A percentile compares a stretch with the other conserved stretches of the same genome.
These are phyloP conservation scores for Prunus campanulata DNA, from an alignment of 306 rosid genomes.

Conservation along the genomic window DNA sequence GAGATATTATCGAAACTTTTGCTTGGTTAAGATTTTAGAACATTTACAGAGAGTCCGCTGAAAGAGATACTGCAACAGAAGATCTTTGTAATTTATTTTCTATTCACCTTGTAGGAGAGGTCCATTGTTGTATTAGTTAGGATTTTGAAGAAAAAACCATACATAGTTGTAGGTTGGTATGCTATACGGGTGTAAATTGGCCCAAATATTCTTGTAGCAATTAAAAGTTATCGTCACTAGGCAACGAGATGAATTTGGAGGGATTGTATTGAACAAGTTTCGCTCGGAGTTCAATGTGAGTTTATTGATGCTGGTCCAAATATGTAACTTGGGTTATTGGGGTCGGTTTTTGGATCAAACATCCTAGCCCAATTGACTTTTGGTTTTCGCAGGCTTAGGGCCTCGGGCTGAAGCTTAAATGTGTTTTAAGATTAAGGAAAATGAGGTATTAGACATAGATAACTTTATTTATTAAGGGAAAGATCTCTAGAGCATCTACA, in stretches of 20 bases:
- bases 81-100: background rate
- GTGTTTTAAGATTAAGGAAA: too few relatives aligned
- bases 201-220: conserved; percentile 1
- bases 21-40: conserved; percentile 45
- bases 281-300: background rate
- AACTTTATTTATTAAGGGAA: too few relatives aligned
- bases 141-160: conserved; percentile 1
- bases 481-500: background rate
- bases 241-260: background rate
- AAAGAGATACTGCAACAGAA: background rate
- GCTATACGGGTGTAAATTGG: conserved; percentile 16
- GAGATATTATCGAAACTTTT: conserved; percentile 87
- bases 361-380: too few relatives aligned
- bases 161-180: background rate
- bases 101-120: background rate
- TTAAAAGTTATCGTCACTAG: background rate
- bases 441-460: too few relatives aligned
- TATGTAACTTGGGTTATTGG: too few relatives aligned
- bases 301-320: background rate
- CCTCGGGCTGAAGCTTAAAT: background rate
- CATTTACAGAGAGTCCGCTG: background rate
- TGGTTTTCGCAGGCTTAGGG: background rate
- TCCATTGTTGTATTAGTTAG: conserved; percentile 1
- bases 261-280: background rate
- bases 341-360: too few relatives aligned